phyloP scores from a whole-genome alignment of 768 basidiomycete genomes.

The Naematelia aurantialba region DNA sequence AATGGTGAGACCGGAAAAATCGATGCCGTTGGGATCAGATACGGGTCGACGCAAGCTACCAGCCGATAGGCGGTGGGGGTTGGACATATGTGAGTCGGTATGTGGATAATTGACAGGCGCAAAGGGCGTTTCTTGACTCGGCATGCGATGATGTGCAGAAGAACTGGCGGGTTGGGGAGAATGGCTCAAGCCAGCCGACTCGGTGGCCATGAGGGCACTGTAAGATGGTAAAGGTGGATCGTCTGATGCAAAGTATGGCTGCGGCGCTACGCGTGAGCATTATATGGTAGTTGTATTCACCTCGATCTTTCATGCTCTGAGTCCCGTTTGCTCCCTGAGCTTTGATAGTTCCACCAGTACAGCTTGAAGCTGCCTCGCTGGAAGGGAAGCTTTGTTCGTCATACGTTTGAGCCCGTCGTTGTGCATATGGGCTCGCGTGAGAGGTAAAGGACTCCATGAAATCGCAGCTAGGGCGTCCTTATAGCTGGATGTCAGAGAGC shows the following conservation, averaged over 20 bases:
- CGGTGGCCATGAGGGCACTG: slow-evolving; percentile 31
- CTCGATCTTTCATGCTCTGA: slow-evolving; percentile 29
- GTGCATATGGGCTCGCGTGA: slow-evolving; percentile 7
- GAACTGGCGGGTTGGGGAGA: slow-evolving; percentile 23
- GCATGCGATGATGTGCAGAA: slow-evolving; percentile 23
- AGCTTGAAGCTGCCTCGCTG: slow-evolving; percentile 6
- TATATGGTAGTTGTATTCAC: slow-evolving; percentile 9
- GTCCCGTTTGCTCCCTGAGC: slow-evolving; percentile 20
- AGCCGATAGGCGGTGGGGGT: slow-evolving; percentile 25
- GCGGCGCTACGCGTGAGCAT: slow-evolving; percentile 1
- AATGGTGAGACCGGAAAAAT: slow-evolving; percentile 26
- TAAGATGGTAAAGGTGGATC: slow-evolving; percentile 42
- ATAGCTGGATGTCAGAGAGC: neutral
- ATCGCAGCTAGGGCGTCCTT: neutral
- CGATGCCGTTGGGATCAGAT: slow-evolving; percentile 41
- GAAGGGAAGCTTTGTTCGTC: slow-evolving; percentile 6
- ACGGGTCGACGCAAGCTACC: slow-evolving; percentile 29
- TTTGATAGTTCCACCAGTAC: slow-evolving; percentile 7
- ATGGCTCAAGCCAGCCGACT: slow-evolving; percentile 13
- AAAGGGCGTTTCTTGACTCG: slow-evolving; percentile 33
- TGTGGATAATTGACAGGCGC: slow-evolving; percentile 43
- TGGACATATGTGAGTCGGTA: slow-evolving; percentile 13
- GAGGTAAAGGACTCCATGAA: slow-evolving; percentile 14
- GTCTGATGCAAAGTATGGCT: neutral
- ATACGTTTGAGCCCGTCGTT: slow-evolving; percentile 39